These are phyloP conservation scores for Xerophyta viscosa DNA, from an alignment of 106 monocot genomes.

Conservation along the genomic window DNA sequence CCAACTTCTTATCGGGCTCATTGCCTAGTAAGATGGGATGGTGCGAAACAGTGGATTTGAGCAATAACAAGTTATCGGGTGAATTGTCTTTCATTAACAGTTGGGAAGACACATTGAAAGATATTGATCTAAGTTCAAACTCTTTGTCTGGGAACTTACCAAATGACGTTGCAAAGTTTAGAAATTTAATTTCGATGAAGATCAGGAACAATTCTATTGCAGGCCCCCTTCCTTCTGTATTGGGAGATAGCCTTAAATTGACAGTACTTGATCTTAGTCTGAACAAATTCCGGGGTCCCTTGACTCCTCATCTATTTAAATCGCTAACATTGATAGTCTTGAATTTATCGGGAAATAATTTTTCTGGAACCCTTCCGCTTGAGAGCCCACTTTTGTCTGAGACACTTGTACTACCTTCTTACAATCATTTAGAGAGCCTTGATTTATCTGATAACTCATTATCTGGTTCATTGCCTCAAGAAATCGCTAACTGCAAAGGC, in stretches of 20 bases:
- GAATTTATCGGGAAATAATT: conserved; percentile 71
- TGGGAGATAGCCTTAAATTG: conserved; percentile 44
- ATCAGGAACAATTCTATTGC: conserved; percentile 64
- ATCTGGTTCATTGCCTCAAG: conserved; percentile 55
- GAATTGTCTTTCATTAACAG: conserved; percentile 41
- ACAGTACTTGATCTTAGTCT: conserved; percentile 51
- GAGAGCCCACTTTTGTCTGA: conserved; percentile 45
- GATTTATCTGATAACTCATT: conserved; percentile 74
- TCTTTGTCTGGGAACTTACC: conserved; percentile 51
- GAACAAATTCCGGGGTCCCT: conserved; percentile 45
- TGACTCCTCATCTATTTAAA: conserved; percentile 38
- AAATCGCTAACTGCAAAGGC: conserved; percentile 58
- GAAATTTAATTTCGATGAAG: conserved; percentile 38
- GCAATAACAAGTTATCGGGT: conserved; percentile 49
- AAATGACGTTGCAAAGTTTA: conserved; percentile 29
- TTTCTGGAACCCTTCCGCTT: conserved; percentile 58
- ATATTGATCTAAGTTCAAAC: conserved; percentile 80
- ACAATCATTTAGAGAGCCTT: conserved; percentile 49
- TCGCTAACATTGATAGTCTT: conserved; percentile 49
- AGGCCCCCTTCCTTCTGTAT: conserved; percentile 60
- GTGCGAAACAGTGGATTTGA: conserved; percentile 60
- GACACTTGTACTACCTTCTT: conserved; percentile 35
- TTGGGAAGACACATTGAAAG: conserved; percentile 56
- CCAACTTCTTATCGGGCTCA: conserved; percentile 58
- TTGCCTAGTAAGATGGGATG: conserved; percentile 49